phyloP scores from a whole-genome alignment of 176 grass and related monocot species.

The Cenchrus purpureus region DNA sequence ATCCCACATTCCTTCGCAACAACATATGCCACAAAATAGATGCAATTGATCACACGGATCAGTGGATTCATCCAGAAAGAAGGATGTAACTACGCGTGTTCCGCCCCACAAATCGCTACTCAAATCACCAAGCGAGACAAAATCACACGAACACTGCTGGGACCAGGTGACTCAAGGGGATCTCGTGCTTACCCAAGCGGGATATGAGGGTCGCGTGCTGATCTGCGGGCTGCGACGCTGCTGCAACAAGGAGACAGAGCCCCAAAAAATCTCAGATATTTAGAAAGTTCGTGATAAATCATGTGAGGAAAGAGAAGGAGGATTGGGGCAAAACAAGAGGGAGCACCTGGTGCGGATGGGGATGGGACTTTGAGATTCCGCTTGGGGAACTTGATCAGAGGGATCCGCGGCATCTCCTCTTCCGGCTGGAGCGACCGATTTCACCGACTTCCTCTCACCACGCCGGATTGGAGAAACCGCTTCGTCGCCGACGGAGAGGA shows the following conservation, averaged over 20 bases:
- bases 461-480: background rate
- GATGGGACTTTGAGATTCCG: conserved; percentile 54
- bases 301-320: background rate
- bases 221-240: conserved; percentile 52
- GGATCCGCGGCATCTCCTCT: conserved; percentile 64
- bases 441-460: background rate
- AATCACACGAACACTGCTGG: background rate
- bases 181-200: conserved; percentile 43
- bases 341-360: conserved; percentile 50
- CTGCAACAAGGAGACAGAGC: conserved; percentile 18
- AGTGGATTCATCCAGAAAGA: background rate
- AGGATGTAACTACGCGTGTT: background rate
- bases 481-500: conserved; percentile 1
- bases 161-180: background rate
- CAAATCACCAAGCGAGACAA: background rate
- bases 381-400: conserved; percentile 68
- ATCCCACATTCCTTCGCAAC: background rate
- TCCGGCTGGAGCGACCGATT: background rate
- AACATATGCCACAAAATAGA: conserved; percentile 9
- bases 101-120: background rate
- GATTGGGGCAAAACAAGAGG: background rate
- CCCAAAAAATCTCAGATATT: background rate
- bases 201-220: conserved; percentile 57
- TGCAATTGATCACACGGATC: background rate
- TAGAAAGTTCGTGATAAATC: background rate